phyloP scores from a whole-genome alignment of 768 basidiomycete species.

The Suillus tomentosus region DNA sequence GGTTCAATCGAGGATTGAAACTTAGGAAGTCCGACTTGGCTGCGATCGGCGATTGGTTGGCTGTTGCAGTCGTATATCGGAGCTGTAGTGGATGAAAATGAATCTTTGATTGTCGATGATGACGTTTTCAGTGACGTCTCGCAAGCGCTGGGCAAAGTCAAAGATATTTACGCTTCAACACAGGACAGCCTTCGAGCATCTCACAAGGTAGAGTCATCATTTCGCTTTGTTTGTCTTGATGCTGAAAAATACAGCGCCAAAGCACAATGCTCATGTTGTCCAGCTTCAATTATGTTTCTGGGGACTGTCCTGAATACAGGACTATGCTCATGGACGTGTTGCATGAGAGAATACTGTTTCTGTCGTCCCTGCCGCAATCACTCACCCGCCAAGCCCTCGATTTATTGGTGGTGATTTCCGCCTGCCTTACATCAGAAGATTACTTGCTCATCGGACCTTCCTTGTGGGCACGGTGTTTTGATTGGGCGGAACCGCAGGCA shows the following conservation, averaged over 20 bases:
- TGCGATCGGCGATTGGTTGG: slow-evolving; percentile 33
- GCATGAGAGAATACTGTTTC: slow-evolving; percentile 37
- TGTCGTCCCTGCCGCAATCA: slow-evolving; percentile 47
- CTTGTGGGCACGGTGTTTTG: slow-evolving; percentile 59
- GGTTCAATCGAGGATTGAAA: slow-evolving; percentile 27
- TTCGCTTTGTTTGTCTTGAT: slow-evolving; percentile 11
- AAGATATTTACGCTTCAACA: slow-evolving; percentile 53
- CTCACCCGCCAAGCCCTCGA: slow-evolving; percentile 51
- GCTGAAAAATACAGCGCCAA: slow-evolving; percentile 37
- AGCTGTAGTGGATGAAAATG: slow-evolving; percentile 23
- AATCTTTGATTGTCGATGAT: slow-evolving; percentile 35
- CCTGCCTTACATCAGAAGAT: slow-evolving; percentile 50
- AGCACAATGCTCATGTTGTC: slow-evolving; percentile 43
- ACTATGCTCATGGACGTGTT: slow-evolving; percentile 40
- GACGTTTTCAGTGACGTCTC: slow-evolving; percentile 46
- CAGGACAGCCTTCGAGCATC: slow-evolving; percentile 46
- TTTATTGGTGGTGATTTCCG: slow-evolving; percentile 64
- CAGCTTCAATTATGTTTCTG: slow-evolving; percentile 18
- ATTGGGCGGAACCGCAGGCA: slow-evolving; percentile 40
- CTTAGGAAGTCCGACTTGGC: slow-evolving; percentile 33
- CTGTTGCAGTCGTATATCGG: slow-evolving; percentile 23
- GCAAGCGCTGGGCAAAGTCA: slow-evolving; percentile 44
- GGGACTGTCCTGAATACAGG: slow-evolving; percentile 15
- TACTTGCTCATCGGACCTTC: slow-evolving; percentile 52
- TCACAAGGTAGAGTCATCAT: slow-evolving; percentile 40